Percentiles rank a stretch among this genome's conserved stretches.
Conservation (phyloP, 2,329 filamentous ascomycete genomes). For the Falciphora oryzae region DNA sequence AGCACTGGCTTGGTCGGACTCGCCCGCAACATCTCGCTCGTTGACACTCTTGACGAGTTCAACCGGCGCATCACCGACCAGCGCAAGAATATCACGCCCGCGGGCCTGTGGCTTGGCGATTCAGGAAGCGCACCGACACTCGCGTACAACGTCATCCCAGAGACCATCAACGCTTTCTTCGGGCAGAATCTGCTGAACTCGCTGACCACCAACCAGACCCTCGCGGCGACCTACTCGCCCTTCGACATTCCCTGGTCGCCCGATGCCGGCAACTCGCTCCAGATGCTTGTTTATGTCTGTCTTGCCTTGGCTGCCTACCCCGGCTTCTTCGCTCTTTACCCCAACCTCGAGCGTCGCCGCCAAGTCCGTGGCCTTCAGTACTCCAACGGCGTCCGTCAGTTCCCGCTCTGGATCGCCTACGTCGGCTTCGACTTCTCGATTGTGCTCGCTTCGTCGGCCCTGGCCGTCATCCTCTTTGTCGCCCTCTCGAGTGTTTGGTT, state of each 20-base stretch:
- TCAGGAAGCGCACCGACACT: slow-evolving; percentile 50
- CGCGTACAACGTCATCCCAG: slow-evolving; percentile 62
- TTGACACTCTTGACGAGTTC: slow-evolving; percentile 64
- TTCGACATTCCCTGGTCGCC: slow-evolving; percentile 73
- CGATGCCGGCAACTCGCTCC: slow-evolving; percentile 64
- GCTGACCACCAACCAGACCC: slow-evolving; percentile 61
- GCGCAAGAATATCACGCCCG: slow-evolving; percentile 65
- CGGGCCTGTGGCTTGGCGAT: slow-evolving; percentile 73
- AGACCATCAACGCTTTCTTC: slow-evolving; percentile 51
- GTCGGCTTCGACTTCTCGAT: slow-evolving; percentile 73
- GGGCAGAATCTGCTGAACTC: slow-evolving; percentile 61
- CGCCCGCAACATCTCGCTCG: slow-evolving; percentile 38
- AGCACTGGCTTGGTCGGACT: background rate
- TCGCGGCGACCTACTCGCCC: slow-evolving; percentile 64
- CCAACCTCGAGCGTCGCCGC: slow-evolving; percentile 72
- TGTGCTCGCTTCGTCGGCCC: slow-evolving; percentile 58
- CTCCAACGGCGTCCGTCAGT: slow-evolving; percentile 79
- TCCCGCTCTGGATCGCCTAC: slow-evolving; percentile 83
- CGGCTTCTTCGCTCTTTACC: slow-evolving; percentile 83
- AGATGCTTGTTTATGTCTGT: slow-evolving; percentile 76
- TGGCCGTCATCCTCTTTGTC: slow-evolving; percentile 65
- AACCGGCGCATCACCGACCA: slow-evolving; percentile 56
- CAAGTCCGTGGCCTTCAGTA: slow-evolving; percentile 84
- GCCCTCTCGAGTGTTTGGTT: slow-evolving; percentile 65
- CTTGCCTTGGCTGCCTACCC: slow-evolving; percentile 74